Evolutionary conservation across 2,329 filamentous ascomycete species (phyloP).

Genomic region (Aspergillus hortae): DNA sequence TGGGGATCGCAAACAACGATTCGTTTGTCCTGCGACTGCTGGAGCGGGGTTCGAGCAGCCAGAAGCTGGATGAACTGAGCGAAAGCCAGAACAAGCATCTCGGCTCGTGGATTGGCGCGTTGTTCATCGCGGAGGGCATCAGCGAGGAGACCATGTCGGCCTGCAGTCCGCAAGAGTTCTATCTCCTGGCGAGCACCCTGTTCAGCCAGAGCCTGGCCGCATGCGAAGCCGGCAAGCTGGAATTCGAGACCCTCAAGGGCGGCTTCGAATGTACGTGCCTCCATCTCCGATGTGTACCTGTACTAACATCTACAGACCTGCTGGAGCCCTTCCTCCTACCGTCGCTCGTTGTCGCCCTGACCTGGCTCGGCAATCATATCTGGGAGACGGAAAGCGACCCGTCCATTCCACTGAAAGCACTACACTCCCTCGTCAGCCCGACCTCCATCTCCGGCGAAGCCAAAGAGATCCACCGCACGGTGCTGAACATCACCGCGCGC

Average conservation of each 20-base stretch:
- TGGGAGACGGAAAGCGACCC: slow-evolving; percentile 49
- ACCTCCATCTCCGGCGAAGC: slow-evolving; percentile 58
- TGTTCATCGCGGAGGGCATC: slow-evolving; percentile 62
- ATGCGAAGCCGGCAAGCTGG: slow-evolving; percentile 53
- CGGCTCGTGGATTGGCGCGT: slow-evolving; percentile 57
- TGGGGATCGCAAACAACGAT: slow-evolving; percentile 49
- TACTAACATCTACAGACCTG: slow-evolving; percentile 44
- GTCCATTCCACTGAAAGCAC: slow-evolving; percentile 52
- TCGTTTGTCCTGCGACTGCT: slow-evolving; percentile 57
- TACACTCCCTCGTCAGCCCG: slow-evolving; percentile 56
- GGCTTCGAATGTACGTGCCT: slow-evolving; percentile 57
- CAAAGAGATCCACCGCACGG: slow-evolving; percentile 58
- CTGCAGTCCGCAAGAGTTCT: slow-evolving; percentile 63
- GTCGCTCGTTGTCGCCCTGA: slow-evolving; percentile 56
- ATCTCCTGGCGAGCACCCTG: slow-evolving; percentile 58
- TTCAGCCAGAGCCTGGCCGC: slow-evolving; percentile 60
- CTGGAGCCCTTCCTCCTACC: slow-evolving; percentile 62
- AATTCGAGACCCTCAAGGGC: slow-evolving; percentile 57
- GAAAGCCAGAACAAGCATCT: slow-evolving; percentile 57
- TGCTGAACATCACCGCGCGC: slow-evolving; percentile 54
- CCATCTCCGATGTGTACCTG: neutral
- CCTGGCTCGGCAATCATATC: slow-evolving; percentile 57
- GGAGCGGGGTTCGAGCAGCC: slow-evolving; percentile 43
- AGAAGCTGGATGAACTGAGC: slow-evolving; percentile 49
- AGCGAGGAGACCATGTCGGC: slow-evolving; percentile 62